These are phyloP conservation scores for Panellus pusillus DNA, from an alignment of 768 basidiomycete genomes.

Conservation along the genomic window DNA sequence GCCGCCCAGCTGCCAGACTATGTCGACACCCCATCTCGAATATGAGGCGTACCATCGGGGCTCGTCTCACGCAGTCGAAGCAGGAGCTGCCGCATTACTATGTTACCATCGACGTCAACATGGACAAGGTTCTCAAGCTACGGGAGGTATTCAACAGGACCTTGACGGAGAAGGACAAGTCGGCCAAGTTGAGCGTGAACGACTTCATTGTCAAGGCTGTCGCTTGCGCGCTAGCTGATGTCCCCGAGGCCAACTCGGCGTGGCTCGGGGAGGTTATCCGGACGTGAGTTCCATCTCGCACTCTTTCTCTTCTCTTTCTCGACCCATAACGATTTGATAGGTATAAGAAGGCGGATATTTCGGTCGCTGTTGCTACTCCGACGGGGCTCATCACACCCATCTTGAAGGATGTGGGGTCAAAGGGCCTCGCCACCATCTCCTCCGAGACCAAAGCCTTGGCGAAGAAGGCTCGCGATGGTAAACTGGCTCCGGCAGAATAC, in stretches of 20 bases:
- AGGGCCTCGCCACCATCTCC: conserved; percentile 92
- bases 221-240: conserved; percentile 86
- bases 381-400: conserved; percentile 97
- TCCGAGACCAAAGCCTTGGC: conserved; percentile 90
- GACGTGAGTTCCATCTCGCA: conserved; percentile 53
- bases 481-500: conserved; percentile 92
- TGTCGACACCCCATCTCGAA: conserved; percentile 83
- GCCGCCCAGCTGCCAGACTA: conserved; percentile 69
- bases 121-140: conserved; percentile 94
- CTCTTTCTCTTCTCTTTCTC: neutral
- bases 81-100: conserved; percentile 97
- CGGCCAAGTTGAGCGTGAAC: conserved; percentile 93
- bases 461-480: conserved; percentile 95
- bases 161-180: conserved; percentile 82
- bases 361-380: conserved; percentile 94
- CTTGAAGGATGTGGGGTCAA: conserved; percentile 87
- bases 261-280: conserved; percentile 96
- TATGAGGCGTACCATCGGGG: conserved; percentile 93
- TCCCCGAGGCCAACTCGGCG: conserved; percentile 96
- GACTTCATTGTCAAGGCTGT: conserved; percentile 98
- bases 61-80: conserved; percentile 90
- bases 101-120: conserved; percentile 90
- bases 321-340: conserved; percentile 35
- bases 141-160: conserved; percentile 95
- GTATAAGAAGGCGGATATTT: conserved; percentile 97